A percentile compares a stretch with the other conserved stretches of the same genome.
These are phyloP conservation scores for Lipomyces anomalus DNA, from an alignment of 805 yeast species.

Conservation along the genomic window DNA sequence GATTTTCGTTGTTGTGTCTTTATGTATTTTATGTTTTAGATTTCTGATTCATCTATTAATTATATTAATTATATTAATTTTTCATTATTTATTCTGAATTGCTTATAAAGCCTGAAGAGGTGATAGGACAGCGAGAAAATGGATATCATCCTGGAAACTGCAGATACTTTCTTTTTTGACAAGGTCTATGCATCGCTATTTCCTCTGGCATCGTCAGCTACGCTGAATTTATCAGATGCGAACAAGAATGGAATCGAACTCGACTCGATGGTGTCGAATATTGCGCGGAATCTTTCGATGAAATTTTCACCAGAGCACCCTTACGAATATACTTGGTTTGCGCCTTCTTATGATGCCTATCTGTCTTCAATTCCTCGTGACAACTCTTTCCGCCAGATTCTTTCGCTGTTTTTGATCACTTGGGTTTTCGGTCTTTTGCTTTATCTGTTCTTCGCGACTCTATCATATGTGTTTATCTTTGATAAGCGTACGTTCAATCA, in stretches of 20 bases:
- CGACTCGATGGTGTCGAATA: constrained; percentile 42
- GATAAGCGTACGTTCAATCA: constrained; percentile 90
- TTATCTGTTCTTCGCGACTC: constrained; percentile 66
- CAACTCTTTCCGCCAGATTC: constrained; percentile 62
- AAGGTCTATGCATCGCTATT: constrained; percentile 60
- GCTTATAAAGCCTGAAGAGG: too few species aligned
- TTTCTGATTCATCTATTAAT: too few species aligned
- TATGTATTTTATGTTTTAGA: too few species aligned
- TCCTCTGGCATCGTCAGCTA: constrained; percentile 39
- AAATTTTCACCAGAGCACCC: constrained; percentile 15
- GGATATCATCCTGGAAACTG: constrained; percentile 86
- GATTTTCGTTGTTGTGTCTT: too few species aligned
- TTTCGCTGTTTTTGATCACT: constrained; percentile 63
- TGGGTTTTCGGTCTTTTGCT: constrained; percentile 82
- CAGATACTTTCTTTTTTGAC: constrained; percentile 72
- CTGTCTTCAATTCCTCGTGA: constrained; percentile 65
- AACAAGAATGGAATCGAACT: constrained; percentile 60
- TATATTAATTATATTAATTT: too few species aligned
- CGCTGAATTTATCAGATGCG: constrained; percentile 34
- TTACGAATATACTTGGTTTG: constrained; percentile 15
- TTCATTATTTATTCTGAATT: too few species aligned
- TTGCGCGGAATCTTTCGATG: constrained; percentile 38
- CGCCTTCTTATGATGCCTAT: constrained; percentile 16
- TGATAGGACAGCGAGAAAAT: too few species aligned
- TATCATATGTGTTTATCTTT: constrained; percentile 73